Evolutionary conservation across 2,329 filamentous ascomycete genomes (phyloP).

Genomic region (Penicillium sp.): DNA sequence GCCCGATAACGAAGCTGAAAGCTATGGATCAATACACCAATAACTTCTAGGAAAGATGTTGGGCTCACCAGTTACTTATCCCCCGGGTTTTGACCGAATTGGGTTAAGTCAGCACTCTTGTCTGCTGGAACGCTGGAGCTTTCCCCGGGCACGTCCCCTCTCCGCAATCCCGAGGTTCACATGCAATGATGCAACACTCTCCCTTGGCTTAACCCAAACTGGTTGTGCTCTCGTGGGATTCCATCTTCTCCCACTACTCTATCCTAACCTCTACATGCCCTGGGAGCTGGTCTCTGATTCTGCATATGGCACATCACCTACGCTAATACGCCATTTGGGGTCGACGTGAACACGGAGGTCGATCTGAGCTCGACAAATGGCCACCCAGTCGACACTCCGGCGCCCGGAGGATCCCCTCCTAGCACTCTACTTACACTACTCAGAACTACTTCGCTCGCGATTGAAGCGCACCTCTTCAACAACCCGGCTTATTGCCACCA

Average conservation of each 20-base stretch:
- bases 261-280: background rate
- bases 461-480: conserved; percentile 68
- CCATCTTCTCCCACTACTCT: conserved; percentile 2
- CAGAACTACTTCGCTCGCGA: conserved; percentile 50
- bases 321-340: conserved; percentile 13
- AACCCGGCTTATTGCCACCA: conserved; percentile 72
- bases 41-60: too few species aligned
- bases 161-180: conserved; percentile 31
- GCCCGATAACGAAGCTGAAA: too few species aligned
- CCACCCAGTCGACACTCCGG: conserved; percentile 81
- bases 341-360: conserved; percentile 8
- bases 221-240: conserved; percentile 1
- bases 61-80: too few species aligned
- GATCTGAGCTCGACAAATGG: conserved; percentile 59
- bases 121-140: background rate
- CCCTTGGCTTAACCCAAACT: conserved; percentile 5
- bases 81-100: background rate
- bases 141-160: conserved; percentile 27
- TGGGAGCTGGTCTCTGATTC: conserved; percentile 2
- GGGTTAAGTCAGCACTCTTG: background rate
- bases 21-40: too few species aligned
- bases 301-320: conserved; percentile 13
- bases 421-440: conserved; percentile 58
- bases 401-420: conserved; percentile 67
- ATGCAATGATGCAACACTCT: conserved; percentile 28